Evolutionary conservation across 2,329 filamentous ascomycete genomes (phyloP).

Genomic region (Penicillium expansum): DNA sequence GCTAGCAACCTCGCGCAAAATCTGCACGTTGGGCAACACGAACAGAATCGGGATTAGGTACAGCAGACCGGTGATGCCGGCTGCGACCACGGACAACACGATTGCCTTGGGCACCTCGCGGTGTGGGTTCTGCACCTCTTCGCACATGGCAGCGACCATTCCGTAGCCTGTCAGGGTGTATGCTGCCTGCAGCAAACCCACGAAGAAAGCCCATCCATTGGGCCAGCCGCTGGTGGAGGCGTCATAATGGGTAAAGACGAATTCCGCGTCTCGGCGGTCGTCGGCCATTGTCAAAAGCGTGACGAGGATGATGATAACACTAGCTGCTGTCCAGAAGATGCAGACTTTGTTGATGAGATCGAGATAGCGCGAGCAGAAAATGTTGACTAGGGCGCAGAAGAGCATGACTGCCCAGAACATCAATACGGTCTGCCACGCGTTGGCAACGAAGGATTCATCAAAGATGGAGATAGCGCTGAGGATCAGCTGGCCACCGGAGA

Average conservation of each 20-base stretch:
- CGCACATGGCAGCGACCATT: constrained; percentile 70
- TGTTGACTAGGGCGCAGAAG: constrained; percentile 62
- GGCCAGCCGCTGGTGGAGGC: constrained; percentile 65
- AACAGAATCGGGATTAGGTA: constrained; percentile 75
- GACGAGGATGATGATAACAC: constrained; percentile 66
- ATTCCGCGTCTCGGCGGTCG: constrained; percentile 56
- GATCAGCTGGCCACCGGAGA: constrained; percentile 68
- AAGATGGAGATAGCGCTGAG: constrained; percentile 67
- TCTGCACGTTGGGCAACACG: constrained; percentile 65
- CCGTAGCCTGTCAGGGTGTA: constrained; percentile 58
- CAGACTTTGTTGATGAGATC: constrained; percentile 71
- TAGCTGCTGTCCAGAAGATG: constrained; percentile 68
- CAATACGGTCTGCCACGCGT: constrained; percentile 66
- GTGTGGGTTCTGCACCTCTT: constrained; percentile 67
- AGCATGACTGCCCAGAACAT: constrained; percentile 71
- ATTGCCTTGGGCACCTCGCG: constrained; percentile 70
- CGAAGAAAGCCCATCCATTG: constrained; percentile 69
- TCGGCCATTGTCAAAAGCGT: constrained; percentile 62
- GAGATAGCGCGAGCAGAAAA: constrained; percentile 61
- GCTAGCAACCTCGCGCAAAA: constrained; percentile 64
- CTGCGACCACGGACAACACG: constrained; percentile 65
- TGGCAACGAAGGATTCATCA: constrained; percentile 66
- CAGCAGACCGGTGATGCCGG: constrained; percentile 62
- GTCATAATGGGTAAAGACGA: constrained; percentile 68
- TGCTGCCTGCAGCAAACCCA: constrained; percentile 64